phyloP scores from a whole-genome alignment of 2,329 filamentous ascomycete genomes.

The Ophiocordyceps unilateralis region DNA sequence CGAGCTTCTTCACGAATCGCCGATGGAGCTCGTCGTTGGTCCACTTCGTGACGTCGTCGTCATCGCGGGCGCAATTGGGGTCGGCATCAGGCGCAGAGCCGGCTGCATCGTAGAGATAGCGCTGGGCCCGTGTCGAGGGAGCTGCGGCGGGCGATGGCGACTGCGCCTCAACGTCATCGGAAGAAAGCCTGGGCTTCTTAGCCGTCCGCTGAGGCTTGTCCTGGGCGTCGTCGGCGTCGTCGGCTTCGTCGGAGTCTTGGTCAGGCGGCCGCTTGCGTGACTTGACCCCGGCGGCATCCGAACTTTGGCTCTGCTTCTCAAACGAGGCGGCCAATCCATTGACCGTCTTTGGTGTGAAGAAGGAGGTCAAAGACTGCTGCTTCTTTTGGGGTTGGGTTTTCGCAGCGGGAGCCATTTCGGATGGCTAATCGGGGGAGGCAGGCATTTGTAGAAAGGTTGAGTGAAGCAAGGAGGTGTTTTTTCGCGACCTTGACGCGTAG shows the following conservation, averaged over 20 bases:
- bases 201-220: conserved; percentile 13
- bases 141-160: conserved; percentile 5
- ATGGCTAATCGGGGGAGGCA: background rate
- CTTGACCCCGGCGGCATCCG: conserved; percentile 9
- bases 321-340: conserved; percentile 25
- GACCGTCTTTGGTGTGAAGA: conserved; percentile 51
- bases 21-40: conserved; percentile 58
- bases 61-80: conserved; percentile 18
- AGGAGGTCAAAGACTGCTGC: conserved; percentile 72
- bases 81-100: conserved; percentile 21
- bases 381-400: conserved; percentile 35
- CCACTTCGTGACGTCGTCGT: conserved; percentile 33
- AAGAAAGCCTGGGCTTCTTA: conserved; percentile 21
- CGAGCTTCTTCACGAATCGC: conserved; percentile 80
- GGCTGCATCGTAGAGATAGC: conserved; percentile 31
- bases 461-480: background rate
- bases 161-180: background rate
- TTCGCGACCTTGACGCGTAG: background rate
- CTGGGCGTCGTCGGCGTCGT: conserved; percentile 22
- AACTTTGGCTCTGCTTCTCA: conserved; percentile 13
- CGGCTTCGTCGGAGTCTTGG: conserved; percentile 24
- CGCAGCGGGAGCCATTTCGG: conserved; percentile 4
- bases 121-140: conserved; percentile 26
- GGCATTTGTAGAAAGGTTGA: background rate
- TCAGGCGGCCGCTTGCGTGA: conserved; percentile 34